Percentiles rank a stretch among this genome's conserved stretches.
Conservation (phyloP, 768 basidiomycete genomes). For the Suillus plorans region DNA sequence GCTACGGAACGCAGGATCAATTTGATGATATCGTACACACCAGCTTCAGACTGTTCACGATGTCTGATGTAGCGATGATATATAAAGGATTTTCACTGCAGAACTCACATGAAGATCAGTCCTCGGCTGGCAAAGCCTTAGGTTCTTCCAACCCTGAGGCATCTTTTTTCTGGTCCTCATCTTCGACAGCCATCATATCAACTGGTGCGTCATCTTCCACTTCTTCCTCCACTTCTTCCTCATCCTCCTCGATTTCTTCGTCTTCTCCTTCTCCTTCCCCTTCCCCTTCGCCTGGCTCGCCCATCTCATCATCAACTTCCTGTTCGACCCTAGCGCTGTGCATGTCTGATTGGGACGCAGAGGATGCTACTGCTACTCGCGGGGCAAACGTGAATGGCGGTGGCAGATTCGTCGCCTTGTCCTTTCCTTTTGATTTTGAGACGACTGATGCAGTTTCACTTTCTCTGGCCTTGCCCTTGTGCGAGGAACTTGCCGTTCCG, state of each 20-base stretch:
- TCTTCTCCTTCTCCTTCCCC: conserved; percentile 20
- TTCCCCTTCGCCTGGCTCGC: conserved; percentile 35
- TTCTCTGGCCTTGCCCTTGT: conserved; percentile 32
- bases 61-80: background rate
- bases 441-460: conserved; percentile 32
- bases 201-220: conserved; percentile 40
- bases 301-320: conserved; percentile 30
- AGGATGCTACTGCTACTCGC: conserved; percentile 28
- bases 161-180: conserved; percentile 43
- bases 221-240: conserved; percentile 32
- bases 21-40: background rate
- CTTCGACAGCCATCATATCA: conserved; percentile 44
- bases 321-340: conserved; percentile 21
- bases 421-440: conserved; percentile 30
- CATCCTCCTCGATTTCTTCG: conserved; percentile 18
- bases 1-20: background rate
- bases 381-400: conserved; percentile 32
- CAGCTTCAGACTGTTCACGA: background rate
- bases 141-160: conserved; percentile 11
- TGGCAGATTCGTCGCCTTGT: conserved; percentile 24
- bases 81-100: background rate
- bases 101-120: background rate
- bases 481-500: conserved; percentile 20
- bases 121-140: background rate
- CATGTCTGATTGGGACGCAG: conserved; percentile 21